Percentiles rank a stretch among this genome's conserved stretches.
Conservation (phyloP, 176 grass and related monocot genomes). For the Avena insularis region DNA sequence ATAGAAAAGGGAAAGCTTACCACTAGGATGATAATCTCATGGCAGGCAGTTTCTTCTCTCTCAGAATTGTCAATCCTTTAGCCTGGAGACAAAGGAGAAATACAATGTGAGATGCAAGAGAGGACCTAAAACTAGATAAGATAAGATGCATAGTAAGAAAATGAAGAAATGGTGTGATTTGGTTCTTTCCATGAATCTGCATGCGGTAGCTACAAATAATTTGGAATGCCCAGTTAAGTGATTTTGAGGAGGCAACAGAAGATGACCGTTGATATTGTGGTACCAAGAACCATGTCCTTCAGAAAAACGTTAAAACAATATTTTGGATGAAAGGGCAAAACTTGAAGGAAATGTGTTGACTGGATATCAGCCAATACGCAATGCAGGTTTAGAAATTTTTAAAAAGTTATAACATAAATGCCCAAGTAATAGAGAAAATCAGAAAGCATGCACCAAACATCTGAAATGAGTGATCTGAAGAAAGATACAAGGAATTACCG, state of each 20-base stretch:
- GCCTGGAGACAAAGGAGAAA: neutral
- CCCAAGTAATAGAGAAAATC: neutral
- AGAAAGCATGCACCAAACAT: neutral
- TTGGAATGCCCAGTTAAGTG: slow-evolving; percentile 6
- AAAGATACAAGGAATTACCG: slow-evolving; percentile 18
- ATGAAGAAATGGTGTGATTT: slow-evolving; percentile 8
- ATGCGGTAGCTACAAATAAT: slow-evolving; percentile 29
- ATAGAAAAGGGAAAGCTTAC: neutral
- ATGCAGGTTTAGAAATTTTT: slow-evolving; percentile 10
- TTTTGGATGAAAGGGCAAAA: neutral
- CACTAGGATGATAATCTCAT: slow-evolving; percentile 26
- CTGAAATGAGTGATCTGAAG: neutral
- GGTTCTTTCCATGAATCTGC: slow-evolving; percentile 10
- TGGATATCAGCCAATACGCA: neutral
- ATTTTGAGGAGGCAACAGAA: neutral
- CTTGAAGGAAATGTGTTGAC: neutral
- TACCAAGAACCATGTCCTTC: slow-evolving; percentile 3
- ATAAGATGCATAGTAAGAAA: slow-evolving; percentile 5
- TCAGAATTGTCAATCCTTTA: neutral
- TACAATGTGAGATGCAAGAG: slow-evolving; percentile 13
- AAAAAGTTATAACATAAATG: neutral
- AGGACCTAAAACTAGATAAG: slow-evolving; percentile 1
- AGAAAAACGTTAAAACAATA: neutral
- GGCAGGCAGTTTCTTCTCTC: neutral
- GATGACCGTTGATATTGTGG: neutral